Evolutionary conservation across 2,329 filamentous ascomycete genomes (phyloP).

Genomic region (Ceratocystis destructans): DNA sequence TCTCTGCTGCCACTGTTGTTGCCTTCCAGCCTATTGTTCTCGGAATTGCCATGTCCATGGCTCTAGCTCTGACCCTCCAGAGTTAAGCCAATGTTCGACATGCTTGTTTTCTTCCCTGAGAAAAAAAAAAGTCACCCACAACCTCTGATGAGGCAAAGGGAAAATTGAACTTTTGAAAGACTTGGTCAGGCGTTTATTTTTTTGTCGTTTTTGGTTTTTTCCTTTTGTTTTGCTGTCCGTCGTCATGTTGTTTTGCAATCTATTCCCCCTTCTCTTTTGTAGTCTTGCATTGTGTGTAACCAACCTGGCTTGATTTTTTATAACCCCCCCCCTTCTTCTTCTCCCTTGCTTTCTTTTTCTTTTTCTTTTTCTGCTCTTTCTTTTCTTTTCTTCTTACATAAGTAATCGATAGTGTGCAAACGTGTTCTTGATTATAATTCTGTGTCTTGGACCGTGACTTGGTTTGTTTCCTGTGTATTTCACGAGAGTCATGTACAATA

Average conservation of each 20-base stretch:
- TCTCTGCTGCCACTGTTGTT: constrained; percentile 13
- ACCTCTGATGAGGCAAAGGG: neutral
- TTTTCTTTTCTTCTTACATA: neutral
- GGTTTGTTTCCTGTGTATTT: neutral
- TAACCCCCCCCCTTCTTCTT: neutral
- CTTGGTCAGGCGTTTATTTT: neutral
- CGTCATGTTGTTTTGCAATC: constrained; percentile 7
- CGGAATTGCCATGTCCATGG: constrained; percentile 18
- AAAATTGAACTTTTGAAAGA: neutral
- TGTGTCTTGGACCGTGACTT: no score
- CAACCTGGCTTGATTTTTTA: neutral
- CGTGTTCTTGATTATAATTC: neutral
- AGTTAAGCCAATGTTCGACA: constrained; percentile 2
- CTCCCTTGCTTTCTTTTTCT: neutral
- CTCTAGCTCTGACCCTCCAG: constrained; percentile 18
- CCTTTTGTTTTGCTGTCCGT: neutral
- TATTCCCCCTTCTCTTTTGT: neutral
- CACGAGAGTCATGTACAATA: neutral
- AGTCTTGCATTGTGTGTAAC: neutral
- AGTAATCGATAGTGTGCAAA: neutral
- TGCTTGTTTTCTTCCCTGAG: neutral
- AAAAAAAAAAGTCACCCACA: neutral
- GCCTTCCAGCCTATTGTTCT: constrained; percentile 19
- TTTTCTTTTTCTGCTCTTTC: neutral
- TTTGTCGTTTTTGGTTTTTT: neutral